Percentiles rank a stretch among this genome's conserved stretches.
These are phyloP conservation scores for Hericium coralloides DNA, from an alignment of 768 basidiomycete species.

Conservation along the genomic window DNA sequence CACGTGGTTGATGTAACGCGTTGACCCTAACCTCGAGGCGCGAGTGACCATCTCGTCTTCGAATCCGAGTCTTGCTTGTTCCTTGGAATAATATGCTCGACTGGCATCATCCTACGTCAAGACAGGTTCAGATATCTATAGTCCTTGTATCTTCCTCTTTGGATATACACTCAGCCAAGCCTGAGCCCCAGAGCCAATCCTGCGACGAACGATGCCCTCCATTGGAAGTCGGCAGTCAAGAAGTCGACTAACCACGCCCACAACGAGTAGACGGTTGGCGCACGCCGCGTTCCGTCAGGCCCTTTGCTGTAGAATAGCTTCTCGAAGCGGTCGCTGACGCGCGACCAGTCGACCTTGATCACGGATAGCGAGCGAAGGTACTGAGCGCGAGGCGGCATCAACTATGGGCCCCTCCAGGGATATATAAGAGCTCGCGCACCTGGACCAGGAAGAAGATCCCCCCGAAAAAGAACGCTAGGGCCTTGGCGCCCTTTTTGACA, in stretches of 20 bases:
- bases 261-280: constrained; percentile 56
- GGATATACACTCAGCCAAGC: constrained; percentile 42
- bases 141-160: too few relatives aligned
- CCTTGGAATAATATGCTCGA: too few relatives aligned
- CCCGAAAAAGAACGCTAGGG: constrained; percentile 78
- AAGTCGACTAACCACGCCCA: constrained; percentile 70
- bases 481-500: constrained; percentile 88
- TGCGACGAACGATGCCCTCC: constrained; percentile 78
- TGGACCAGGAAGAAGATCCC: constrained; percentile 88
- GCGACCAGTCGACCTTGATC: constrained; percentile 76
- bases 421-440: constrained; percentile 34
- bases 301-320: constrained; percentile 61
- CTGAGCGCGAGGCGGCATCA: constrained; percentile 29
- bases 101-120: too few relatives aligned
- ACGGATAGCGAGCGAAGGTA: constrained; percentile 70
- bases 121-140: not conserved
- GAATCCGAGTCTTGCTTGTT: too few relatives aligned
- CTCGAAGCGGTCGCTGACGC: constrained; percentile 59
- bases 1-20: too few relatives aligned
- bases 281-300: constrained; percentile 38
- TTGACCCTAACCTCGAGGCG: too few relatives aligned
- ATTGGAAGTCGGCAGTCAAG: constrained; percentile 88
- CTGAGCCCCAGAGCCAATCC: constrained; percentile 78
- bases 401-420: not conserved
- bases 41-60: too few relatives aligned